Percentiles rank a stretch among this genome's conserved stretches.
Evolutionary conservation across 2,329 filamentous ascomycete genomes (phyloP).

Genomic region (Penicillium griseofulvum): DNA sequence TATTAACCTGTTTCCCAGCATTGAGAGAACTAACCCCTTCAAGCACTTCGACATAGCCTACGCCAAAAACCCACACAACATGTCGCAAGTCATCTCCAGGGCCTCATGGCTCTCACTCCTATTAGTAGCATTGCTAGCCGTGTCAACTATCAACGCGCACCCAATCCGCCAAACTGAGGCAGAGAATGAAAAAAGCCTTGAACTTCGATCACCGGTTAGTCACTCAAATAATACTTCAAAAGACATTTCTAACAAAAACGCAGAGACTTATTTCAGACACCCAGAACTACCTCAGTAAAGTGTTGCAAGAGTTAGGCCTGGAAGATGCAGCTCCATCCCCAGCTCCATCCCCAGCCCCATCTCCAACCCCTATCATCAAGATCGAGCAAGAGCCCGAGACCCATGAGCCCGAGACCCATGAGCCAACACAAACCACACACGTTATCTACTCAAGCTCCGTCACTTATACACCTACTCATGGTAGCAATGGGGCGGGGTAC

Average conservation of each 20-base stretch:
- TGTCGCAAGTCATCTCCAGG: constrained; percentile 1
- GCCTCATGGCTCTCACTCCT: constrained; percentile 2
- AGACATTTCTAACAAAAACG: background rate
- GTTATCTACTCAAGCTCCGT: background rate
- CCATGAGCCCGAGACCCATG: background rate
- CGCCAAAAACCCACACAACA: background rate
- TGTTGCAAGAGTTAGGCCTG: constrained; percentile 22
- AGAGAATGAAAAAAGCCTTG: constrained; percentile 3
- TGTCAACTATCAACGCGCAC: constrained; percentile 13
- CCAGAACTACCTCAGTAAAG: constrained; percentile 11
- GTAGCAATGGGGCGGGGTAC: constrained; percentile 1
- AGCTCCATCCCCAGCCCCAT: constrained; percentile 2
- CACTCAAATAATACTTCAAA: background rate
- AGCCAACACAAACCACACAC: constrained; percentile 8
- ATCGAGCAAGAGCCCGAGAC: background rate
- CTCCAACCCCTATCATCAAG: constrained; percentile 2
- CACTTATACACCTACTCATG: background rate
- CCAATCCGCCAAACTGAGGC: constrained; percentile 10
- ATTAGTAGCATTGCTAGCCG: constrained; percentile 3
- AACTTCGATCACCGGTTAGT: constrained; percentile 20
- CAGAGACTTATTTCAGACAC: constrained; percentile 27
- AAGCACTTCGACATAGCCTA: background rate
- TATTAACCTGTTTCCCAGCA: background rate
- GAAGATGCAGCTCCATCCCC: background rate
- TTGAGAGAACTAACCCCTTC: background rate